Conservation (phyloP, 2,329 filamentous ascomycete genomes). For the Tolypocladium tropicale region DNA sequence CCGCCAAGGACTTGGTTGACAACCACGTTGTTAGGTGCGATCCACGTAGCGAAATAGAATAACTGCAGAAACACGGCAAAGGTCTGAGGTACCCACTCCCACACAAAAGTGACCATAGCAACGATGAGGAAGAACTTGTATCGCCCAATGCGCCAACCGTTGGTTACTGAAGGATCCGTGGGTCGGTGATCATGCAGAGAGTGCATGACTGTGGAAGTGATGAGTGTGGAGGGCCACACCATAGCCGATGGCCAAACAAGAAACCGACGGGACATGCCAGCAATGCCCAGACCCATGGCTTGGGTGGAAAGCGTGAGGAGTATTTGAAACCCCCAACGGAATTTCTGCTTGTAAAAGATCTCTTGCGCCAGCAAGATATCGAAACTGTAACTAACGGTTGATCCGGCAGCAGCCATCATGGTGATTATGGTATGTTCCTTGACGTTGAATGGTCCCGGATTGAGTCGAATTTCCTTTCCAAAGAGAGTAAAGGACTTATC, state of each 20-base stretch:
- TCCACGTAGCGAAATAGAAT: slow-evolving; percentile 53
- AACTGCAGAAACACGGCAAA: slow-evolving; percentile 47
- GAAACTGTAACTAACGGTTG: slow-evolving; percentile 22
- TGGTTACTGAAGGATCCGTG: slow-evolving; percentile 38
- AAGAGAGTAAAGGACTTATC: slow-evolving; percentile 28
- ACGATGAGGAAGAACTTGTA: slow-evolving; percentile 48
- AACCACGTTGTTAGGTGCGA: slow-evolving; percentile 47
- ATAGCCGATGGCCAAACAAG: slow-evolving; percentile 51
- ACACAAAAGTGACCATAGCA: slow-evolving; percentile 38
- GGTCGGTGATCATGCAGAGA: slow-evolving; percentile 51
- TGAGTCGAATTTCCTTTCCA: slow-evolving; percentile 30
- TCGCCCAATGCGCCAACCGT: slow-evolving; percentile 50
- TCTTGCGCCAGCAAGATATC: slow-evolving; percentile 32
- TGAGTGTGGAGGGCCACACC: slow-evolving; percentile 52
- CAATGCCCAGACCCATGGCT: slow-evolving; percentile 53
- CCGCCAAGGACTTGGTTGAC: slow-evolving; percentile 59
- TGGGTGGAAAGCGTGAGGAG: slow-evolving; percentile 51
- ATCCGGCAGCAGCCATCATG: slow-evolving; percentile 33
- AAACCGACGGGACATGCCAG: slow-evolving; percentile 48
- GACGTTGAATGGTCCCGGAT: slow-evolving; percentile 31
- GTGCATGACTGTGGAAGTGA: slow-evolving; percentile 53
- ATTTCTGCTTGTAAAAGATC: slow-evolving; percentile 39
- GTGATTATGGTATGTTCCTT: slow-evolving; percentile 29
- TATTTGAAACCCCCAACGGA: slow-evolving; percentile 47
- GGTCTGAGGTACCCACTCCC: slow-evolving; percentile 49